These are phyloP conservation scores for Botrytis deweyae DNA, from an alignment of 2,329 filamentous ascomycete genomes.

Conservation along the genomic window DNA sequence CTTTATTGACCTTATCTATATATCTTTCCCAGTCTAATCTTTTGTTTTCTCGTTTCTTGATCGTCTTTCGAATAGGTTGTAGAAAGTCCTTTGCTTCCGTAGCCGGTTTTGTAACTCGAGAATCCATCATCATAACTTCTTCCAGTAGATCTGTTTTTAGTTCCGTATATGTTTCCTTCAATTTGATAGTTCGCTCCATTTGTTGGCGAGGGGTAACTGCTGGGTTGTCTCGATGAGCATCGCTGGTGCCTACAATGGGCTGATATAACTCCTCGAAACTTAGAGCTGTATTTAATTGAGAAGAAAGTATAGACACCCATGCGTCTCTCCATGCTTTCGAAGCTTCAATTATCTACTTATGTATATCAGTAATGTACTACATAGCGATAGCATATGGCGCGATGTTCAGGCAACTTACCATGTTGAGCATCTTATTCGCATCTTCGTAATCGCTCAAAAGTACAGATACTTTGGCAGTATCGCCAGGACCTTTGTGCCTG, in stretches of 20 bases:
- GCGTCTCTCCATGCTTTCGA: slow-evolving; percentile 75
- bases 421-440: slow-evolving; percentile 70
- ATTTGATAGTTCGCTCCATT: slow-evolving; percentile 61
- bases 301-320: slow-evolving; percentile 70
- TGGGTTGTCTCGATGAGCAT: slow-evolving; percentile 54
- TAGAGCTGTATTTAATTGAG: slow-evolving; percentile 65
- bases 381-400: not conserved
- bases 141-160: slow-evolving; percentile 69
- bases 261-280: slow-evolving; percentile 74
- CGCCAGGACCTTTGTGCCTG: slow-evolving; percentile 64
- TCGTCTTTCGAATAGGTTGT: slow-evolving; percentile 73
- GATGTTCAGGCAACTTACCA: slow-evolving; percentile 50
- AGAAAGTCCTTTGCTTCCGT: slow-evolving; percentile 67
- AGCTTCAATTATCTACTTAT: slow-evolving; percentile 67
- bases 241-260: slow-evolving; percentile 67
- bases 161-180: slow-evolving; percentile 68
- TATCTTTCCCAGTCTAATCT: slow-evolving; percentile 79
- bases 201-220: slow-evolving; percentile 61
- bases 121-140: slow-evolving; percentile 70
- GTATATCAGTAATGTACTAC: slow-evolving; percentile 23
- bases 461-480: slow-evolving; percentile 73
- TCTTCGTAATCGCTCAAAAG: slow-evolving; percentile 79
- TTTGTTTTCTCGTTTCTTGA: slow-evolving; percentile 82
- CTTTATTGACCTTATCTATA: slow-evolving; percentile 67
- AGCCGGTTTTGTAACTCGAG: slow-evolving; percentile 67